Evolutionary conservation across 768 basidiomycete genomes (phyloP).

Genomic region (Scleroderma citrinum): DNA sequence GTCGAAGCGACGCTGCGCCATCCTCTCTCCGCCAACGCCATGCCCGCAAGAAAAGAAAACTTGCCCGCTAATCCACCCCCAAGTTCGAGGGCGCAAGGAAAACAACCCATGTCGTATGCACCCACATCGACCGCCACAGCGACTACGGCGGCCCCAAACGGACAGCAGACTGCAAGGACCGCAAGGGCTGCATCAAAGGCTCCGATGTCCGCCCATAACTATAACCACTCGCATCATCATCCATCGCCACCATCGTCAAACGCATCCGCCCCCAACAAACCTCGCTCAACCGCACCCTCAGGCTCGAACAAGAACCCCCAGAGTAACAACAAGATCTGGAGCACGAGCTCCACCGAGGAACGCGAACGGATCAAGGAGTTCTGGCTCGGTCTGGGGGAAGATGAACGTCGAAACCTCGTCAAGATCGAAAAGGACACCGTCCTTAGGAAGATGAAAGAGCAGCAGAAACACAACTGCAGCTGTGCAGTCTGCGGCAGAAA

Average conservation of each 20-base stretch:
- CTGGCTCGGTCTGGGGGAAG: slow-evolving; percentile 91
- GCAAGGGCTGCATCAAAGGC: slow-evolving; percentile 53
- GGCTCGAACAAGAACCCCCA: slow-evolving; percentile 21
- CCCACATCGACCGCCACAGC: slow-evolving; percentile 32
- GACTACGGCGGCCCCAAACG: slow-evolving; percentile 20
- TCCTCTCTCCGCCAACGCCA: slow-evolving; percentile 36
- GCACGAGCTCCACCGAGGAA: slow-evolving; percentile 86
- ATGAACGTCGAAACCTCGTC: slow-evolving; percentile 86
- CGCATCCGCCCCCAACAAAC: slow-evolving; percentile 28
- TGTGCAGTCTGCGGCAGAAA: slow-evolving; percentile 97
- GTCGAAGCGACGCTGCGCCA: slow-evolving; percentile 33
- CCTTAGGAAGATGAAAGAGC: slow-evolving; percentile 98
- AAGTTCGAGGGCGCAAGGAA: slow-evolving; percentile 82
- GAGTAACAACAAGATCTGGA: slow-evolving; percentile 86
- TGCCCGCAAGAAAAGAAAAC: slow-evolving; percentile 40
- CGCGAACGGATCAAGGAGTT: slow-evolving; percentile 97
- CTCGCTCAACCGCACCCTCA: slow-evolving; percentile 24
- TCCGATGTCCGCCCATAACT: slow-evolving; percentile 47
- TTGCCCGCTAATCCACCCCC: slow-evolving; percentile 42
- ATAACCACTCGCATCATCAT: slow-evolving; percentile 48
- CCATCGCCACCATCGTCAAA: slow-evolving; percentile 39
- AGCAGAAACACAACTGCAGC: slow-evolving; percentile 93
- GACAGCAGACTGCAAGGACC: slow-evolving; percentile 29
- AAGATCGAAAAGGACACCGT: slow-evolving; percentile 99
- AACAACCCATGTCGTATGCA: slow-evolving; percentile 83